These are phyloP conservation scores for Sicyos baderoa DNA, from an alignment of 306 rosid species.

Conservation along the genomic window DNA sequence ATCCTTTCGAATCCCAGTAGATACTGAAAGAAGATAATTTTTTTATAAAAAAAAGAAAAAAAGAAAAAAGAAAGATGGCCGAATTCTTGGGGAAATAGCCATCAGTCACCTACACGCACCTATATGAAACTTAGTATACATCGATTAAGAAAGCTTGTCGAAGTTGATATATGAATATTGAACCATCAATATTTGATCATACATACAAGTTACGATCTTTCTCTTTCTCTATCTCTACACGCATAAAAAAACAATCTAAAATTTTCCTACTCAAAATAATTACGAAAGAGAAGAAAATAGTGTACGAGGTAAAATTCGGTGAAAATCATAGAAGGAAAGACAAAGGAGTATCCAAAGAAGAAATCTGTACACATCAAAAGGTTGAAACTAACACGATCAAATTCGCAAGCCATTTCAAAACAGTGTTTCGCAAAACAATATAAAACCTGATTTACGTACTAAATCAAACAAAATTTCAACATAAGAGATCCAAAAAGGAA, in stretches of 20 bases:
- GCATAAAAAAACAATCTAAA: neutral
- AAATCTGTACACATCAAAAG: neutral
- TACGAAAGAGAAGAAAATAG: neutral
- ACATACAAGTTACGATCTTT: neutral
- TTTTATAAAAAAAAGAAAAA: too few relatives aligned
- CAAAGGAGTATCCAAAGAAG: neutral
- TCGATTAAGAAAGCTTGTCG: slow-evolving; percentile 19
- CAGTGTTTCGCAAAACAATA: neutral
- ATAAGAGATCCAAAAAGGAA: neutral
- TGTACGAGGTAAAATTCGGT: neutral
- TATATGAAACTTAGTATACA: slow-evolving; percentile 13
- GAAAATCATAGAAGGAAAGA: neutral
- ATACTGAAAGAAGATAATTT: too few relatives aligned
- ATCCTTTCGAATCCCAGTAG: too few relatives aligned
- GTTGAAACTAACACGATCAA: neutral
- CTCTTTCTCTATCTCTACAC: neutral
- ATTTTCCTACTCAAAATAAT: neutral
- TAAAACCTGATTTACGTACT: neutral
- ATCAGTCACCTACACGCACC: slow-evolving; percentile 3
- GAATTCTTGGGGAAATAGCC: slow-evolving; percentile 2
- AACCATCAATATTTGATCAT: neutral
- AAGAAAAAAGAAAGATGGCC: too few relatives aligned
- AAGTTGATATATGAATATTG: neutral
- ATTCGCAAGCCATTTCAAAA: neutral
- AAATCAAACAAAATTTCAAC: neutral